phyloP scores from a whole-genome alignment of 2,329 filamentous ascomycete genomes.

The Chrysosporium keratinophilum region DNA sequence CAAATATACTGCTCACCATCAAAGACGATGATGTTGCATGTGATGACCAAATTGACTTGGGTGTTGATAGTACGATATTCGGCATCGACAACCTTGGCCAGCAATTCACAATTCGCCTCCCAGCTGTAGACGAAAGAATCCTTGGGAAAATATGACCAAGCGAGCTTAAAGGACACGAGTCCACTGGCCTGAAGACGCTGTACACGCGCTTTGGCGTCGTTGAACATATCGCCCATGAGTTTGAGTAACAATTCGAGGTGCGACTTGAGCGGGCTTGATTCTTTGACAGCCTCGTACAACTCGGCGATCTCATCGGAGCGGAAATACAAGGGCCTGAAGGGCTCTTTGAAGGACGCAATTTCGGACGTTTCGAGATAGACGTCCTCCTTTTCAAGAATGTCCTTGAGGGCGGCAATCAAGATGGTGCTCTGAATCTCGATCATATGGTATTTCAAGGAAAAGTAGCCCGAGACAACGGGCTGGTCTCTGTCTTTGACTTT shows the following conservation, averaged over 20 bases:
- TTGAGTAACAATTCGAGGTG: slow-evolving; percentile 35
- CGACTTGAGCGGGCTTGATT: slow-evolving; percentile 22
- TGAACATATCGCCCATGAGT: slow-evolving; percentile 38
- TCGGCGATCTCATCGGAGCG: slow-evolving; percentile 1
- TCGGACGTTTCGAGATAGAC: no score
- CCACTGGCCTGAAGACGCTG: slow-evolving; percentile 29
- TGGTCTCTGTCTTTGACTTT: no score
- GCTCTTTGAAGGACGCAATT: no score
- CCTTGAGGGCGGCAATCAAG: slow-evolving; percentile 36
- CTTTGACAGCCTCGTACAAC: neutral
- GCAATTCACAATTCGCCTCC: slow-evolving; percentile 34
- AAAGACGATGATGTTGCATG: no score
- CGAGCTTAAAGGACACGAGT: slow-evolving; percentile 35
- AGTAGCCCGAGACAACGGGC: slow-evolving; percentile 31
- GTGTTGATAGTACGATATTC: neutral
- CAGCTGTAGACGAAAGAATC: slow-evolving; percentile 33
- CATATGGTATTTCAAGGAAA: slow-evolving; percentile 33
- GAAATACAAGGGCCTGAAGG: slow-evolving; percentile 17
- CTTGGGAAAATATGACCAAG: slow-evolving; percentile 40
- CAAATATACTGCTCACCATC: no score
- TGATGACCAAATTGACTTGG: no score
- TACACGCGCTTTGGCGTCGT: slow-evolving; percentile 30
- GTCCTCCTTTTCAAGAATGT: slow-evolving; percentile 35
- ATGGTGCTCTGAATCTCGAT: slow-evolving; percentile 38
- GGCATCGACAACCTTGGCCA: slow-evolving; percentile 31